Evolutionary conservation across 1,284 basidiomycete species (phyloP).

Genomic region (Tetrapyrgos nigripes): DNA sequence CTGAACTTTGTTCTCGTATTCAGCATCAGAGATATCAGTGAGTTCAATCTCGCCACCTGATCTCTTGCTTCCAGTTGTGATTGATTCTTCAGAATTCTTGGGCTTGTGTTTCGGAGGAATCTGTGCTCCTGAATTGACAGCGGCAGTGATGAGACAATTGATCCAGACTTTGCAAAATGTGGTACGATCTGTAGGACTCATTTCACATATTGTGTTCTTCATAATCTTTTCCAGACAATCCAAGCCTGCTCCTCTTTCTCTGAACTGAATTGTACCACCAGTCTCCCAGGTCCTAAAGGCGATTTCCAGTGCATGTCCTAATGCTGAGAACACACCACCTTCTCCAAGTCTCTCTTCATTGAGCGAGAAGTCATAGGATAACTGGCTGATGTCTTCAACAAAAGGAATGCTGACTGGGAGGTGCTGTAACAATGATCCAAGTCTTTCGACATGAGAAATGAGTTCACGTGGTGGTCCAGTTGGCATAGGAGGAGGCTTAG

Average conservation of each 20-base stretch:
- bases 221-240: slow-evolving; percentile 11
- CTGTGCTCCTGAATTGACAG: slow-evolving; percentile 3
- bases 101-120: slow-evolving; percentile 1
- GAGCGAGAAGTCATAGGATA: slow-evolving; percentile 12
- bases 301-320: slow-evolving; percentile 10
- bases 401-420: slow-evolving; percentile 12
- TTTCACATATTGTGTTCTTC: slow-evolving; percentile 14
- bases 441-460: slow-evolving; percentile 6
- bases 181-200: slow-evolving; percentile 4
- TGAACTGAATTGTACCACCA: slow-evolving; percentile 4
- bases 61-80: background rate
- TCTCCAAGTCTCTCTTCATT: slow-evolving; percentile 10
- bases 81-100: background rate
- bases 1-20: no score
- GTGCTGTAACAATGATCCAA: slow-evolving; percentile 3
- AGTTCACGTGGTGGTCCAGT: slow-evolving; percentile 8
- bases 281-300: slow-evolving; percentile 6
- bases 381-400: background rate
- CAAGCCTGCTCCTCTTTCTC: slow-evolving; percentile 5
- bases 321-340: slow-evolving; percentile 8
- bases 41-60: no score
- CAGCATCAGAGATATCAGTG: no score
- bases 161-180: slow-evolving; percentile 15
- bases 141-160: slow-evolving; percentile 9
- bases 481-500: background rate